Evolutionary conservation across 768 basidiomycete species (phyloP).

Genomic region (Auriscalpium vulgare): DNA sequence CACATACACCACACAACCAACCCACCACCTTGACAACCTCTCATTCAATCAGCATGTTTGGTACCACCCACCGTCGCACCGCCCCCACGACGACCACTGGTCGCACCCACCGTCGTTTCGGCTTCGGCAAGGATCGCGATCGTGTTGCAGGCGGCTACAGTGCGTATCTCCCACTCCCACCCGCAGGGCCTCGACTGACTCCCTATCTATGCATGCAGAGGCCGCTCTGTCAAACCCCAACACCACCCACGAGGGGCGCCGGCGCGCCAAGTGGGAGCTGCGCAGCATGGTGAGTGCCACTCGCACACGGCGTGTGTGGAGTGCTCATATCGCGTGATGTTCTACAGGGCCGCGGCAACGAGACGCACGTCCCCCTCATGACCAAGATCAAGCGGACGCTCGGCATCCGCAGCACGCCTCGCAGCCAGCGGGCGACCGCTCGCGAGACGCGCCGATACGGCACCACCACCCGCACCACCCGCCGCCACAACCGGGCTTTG

Average conservation of each 20-base stretch:
- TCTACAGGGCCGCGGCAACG: slow-evolving; percentile 32
- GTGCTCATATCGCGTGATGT: background rate
- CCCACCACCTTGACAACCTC: background rate
- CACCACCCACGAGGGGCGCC: slow-evolving; percentile 36
- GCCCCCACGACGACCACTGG: background rate
- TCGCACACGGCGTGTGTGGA: too few relatives aligned
- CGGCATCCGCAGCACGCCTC: slow-evolving; percentile 42
- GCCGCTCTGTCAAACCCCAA: slow-evolving; percentile 45
- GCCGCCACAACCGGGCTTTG: background rate
- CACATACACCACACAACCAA: background rate
- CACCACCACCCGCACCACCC: background rate
- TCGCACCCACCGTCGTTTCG: slow-evolving; percentile 10
- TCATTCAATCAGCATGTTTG: slow-evolving; percentile 5
- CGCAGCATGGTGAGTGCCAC: slow-evolving; percentile 33
- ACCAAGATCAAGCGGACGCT: slow-evolving; percentile 43
- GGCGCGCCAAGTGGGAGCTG: slow-evolving; percentile 39
- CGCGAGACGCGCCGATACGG: background rate
- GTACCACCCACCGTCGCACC: background rate
- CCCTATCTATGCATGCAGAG: slow-evolving; percentile 22
- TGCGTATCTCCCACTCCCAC: slow-evolving; percentile 19
- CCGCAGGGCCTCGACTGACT: background rate
- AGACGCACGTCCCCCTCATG: slow-evolving; percentile 41
- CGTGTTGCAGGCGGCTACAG: slow-evolving; percentile 43
- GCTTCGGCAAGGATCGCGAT: slow-evolving; percentile 27
- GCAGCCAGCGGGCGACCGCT: slow-evolving; percentile 9